Evolutionary conservation across 305 asterid species (phyloP).

Genomic region (Solanum hybrid): DNA sequence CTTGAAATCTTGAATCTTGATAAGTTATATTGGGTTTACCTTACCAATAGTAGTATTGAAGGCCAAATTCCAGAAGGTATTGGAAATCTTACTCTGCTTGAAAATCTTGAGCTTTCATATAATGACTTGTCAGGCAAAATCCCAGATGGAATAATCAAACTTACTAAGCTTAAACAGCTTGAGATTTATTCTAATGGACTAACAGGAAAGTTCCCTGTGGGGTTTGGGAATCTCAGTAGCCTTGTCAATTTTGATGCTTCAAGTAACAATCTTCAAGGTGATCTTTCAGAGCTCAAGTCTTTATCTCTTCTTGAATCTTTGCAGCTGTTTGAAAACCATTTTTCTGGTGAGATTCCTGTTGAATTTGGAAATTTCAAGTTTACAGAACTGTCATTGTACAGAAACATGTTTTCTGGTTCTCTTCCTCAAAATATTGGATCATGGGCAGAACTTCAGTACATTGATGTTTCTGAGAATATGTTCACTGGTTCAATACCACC

Average conservation of each 20-base stretch:
- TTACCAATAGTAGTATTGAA: constrained; percentile 24
- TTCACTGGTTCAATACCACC: constrained; percentile 28
- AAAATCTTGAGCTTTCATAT: constrained; percentile 28
- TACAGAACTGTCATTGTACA: constrained; percentile 15
- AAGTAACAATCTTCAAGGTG: constrained; percentile 23
- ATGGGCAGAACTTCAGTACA: constrained; percentile 18
- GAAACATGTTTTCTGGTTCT: constrained; percentile 20
- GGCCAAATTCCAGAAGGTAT: constrained; percentile 34
- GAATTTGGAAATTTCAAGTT: constrained; percentile 27
- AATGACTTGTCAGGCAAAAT: constrained; percentile 22
- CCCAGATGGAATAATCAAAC: constrained; percentile 28
- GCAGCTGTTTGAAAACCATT: constrained; percentile 29
- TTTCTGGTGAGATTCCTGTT: constrained; percentile 23
- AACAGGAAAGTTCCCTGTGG: constrained; percentile 19
- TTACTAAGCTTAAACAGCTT: constrained; percentile 23
- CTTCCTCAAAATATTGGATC: constrained; percentile 31
- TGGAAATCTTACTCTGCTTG: constrained; percentile 30
- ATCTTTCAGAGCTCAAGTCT: constrained; percentile 26
- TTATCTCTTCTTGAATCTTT: constrained; percentile 15
- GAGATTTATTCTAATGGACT: constrained; percentile 26
- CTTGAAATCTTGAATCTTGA: constrained; percentile 22
- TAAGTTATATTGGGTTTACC: constrained; percentile 30
- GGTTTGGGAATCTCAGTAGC: constrained; percentile 21
- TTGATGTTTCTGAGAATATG: constrained; percentile 26
- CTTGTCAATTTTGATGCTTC: constrained; percentile 24